Percentiles rank a stretch among this genome's conserved stretches.
Conservation (phyloP, 805 yeast genomes). For the Dipodascus geniculatus region DNA sequence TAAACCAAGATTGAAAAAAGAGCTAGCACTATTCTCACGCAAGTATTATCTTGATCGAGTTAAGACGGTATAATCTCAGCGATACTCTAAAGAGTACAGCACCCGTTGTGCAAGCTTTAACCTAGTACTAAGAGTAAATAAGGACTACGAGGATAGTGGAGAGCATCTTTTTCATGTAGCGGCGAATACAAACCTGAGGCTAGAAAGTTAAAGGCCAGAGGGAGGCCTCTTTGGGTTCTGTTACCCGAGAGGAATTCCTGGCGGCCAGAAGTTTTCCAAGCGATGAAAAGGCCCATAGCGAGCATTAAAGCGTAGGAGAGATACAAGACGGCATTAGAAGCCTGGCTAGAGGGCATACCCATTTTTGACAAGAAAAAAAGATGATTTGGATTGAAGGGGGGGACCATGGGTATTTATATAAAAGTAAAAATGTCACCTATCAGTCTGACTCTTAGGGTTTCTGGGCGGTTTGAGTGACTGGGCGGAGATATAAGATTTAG, state of each 20-base stretch:
- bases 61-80: conserved; percentile 68
- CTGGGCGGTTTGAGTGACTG: too few species aligned
- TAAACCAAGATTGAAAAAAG: background rate
- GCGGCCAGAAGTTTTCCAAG: conserved; percentile 42
- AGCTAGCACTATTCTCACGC: conserved; percentile 54
- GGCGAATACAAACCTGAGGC: conserved; percentile 64
- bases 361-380: conserved; percentile 11
- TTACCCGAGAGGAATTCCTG: conserved; percentile 62
- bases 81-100: conserved; percentile 19
- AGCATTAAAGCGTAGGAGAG: conserved; percentile 45
- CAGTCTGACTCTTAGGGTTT: too few species aligned
- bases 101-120: conserved; percentile 32
- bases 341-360: conserved; percentile 38
- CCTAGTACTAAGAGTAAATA: conserved; percentile 6
- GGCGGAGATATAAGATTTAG: too few species aligned
- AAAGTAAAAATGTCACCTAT: too few species aligned
- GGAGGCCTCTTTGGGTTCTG: conserved; percentile 68
- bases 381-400: background rate
- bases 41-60: conserved; percentile 76
- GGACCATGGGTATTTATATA: background rate
- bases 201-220: conserved; percentile 76
- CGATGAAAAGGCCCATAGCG: conserved; percentile 43
- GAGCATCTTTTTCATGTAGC: conserved; percentile 2
- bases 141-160: background rate
- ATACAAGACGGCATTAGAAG: conserved; percentile 55